Percentiles rank a stretch among this genome's conserved stretches.
Evolutionary conservation across 2,329 filamentous ascomycete genomes (phyloP).

Genomic region (Apiospora aurea): DNA sequence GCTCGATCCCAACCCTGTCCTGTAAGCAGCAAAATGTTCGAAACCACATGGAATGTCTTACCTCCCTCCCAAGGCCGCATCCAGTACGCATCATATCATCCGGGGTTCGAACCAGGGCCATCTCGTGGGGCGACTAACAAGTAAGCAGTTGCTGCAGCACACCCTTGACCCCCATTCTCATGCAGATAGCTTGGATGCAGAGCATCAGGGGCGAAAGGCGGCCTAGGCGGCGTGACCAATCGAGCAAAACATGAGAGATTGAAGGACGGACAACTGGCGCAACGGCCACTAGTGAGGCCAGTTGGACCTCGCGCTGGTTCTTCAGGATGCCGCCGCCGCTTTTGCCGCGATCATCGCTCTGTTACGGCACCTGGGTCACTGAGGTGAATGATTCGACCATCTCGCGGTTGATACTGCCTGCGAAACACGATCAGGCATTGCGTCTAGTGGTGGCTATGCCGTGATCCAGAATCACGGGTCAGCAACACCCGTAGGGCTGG

Average conservation of each 20-base stretch:
- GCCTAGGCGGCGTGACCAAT: neutral
- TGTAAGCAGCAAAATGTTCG: neutral
- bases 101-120: neutral
- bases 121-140: neutral
- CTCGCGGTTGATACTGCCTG: neutral
- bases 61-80: neutral
- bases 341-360: neutral
- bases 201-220: neutral
- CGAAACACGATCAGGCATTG: neutral
- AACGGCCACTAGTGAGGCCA: neutral
- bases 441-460: neutral
- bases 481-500: slow-evolving; percentile 10
- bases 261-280: slow-evolving; percentile 16
- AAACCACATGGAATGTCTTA: slow-evolving; percentile 9
- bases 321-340: neutral
- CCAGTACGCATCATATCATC: neutral
- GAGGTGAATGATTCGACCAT: neutral
- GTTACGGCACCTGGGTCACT: neutral
- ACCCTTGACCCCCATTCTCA: neutral
- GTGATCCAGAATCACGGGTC: neutral
- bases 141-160: neutral
- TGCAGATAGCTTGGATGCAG: neutral
- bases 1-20: neutral
- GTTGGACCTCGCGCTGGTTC: neutral
- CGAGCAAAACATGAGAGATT: slow-evolving; percentile 4